Conservation (phyloP, 805 yeast genomes). For the Priceomyces castillae region DNA sequence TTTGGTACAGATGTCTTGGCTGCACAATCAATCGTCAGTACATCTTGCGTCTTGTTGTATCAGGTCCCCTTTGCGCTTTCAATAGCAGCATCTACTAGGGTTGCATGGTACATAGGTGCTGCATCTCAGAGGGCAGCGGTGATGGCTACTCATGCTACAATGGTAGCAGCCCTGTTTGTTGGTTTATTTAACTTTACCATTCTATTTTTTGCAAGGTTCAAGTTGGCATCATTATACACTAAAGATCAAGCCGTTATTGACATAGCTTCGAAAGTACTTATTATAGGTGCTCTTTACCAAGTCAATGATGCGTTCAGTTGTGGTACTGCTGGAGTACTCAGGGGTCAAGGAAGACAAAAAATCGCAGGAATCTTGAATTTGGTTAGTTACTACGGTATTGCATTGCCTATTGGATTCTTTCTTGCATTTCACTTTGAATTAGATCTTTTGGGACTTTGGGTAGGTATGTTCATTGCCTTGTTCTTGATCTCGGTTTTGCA, state of each 20-base stretch:
- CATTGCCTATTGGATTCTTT: conserved; percentile 46
- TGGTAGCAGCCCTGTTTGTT: conserved; percentile 27
- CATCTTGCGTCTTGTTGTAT: conserved; percentile 64
- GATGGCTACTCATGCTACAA: conserved; percentile 36
- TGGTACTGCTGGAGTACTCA: conserved; percentile 50
- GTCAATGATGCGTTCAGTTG: conserved; percentile 50
- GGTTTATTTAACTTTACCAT: conserved; percentile 40
- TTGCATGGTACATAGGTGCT: conserved; percentile 76
- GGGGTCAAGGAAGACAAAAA: conserved; percentile 59
- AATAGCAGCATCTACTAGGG: conserved; percentile 71
- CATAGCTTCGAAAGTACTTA: conserved; percentile 38
- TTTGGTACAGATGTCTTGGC: conserved; percentile 67
- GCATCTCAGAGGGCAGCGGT: conserved; percentile 41
- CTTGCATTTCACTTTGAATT: conserved; percentile 41
- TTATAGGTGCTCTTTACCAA: conserved; percentile 52
- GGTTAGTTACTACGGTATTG: conserved; percentile 46
- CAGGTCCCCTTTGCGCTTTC: conserved; percentile 77
- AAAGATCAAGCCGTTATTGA: conserved; percentile 35
- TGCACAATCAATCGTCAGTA: conserved; percentile 70
- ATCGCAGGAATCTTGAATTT: conserved; percentile 54
- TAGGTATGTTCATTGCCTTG: conserved; percentile 46
- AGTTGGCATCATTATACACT: conserved; percentile 42
- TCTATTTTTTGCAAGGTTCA: conserved; percentile 34
- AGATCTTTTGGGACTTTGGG: conserved; percentile 48
- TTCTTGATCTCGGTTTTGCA: conserved; percentile 38